A percentile compares a stretch with the other conserved stretches of the same genome.
Conservation (phyloP, 139 green algal genomes). For the Chlamydomonas sphaeroides region DNA sequence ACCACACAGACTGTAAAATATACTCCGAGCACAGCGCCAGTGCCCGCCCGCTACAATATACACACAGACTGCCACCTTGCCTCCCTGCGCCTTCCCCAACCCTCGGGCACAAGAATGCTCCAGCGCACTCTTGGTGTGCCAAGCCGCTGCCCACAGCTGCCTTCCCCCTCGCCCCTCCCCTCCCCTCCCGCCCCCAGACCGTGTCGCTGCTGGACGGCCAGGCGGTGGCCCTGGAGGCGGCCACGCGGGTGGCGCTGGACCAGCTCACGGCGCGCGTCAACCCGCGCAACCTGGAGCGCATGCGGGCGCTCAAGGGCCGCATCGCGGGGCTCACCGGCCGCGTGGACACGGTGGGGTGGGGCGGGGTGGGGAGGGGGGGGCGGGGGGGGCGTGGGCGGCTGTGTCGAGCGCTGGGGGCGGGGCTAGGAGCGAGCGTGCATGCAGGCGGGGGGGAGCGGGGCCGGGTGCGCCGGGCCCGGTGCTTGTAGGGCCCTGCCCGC, state of each 20-base stretch:
- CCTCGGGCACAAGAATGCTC: no score
- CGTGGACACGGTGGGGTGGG: slow-evolving; percentile 34
- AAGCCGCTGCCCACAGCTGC: not conserved
- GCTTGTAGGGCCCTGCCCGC: no score
- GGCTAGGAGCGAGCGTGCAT: no score
- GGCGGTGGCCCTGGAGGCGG: slow-evolving; percentile 30
- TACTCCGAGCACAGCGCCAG: no score
- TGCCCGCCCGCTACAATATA: no score
- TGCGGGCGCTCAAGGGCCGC: slow-evolving; percentile 46
- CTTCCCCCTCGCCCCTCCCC: not conserved
- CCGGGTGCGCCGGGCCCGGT: no score
- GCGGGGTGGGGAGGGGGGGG: not conserved
- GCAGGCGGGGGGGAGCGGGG: no score
- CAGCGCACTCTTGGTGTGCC: no score
- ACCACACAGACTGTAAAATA: no score
- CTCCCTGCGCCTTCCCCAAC: no score
- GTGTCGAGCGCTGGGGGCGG: no score
- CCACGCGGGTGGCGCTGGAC: slow-evolving; percentile 38
- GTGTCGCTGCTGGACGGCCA: slow-evolving; percentile 30
- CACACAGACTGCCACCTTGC: no score
- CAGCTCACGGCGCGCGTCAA: slow-evolving; percentile 43
- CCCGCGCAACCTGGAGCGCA: slow-evolving; percentile 45
- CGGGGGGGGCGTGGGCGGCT: not conserved
- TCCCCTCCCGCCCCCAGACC: slow-evolving; percentile 3
- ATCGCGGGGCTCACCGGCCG: slow-evolving; percentile 25